A percentile compares a stretch with the other conserved stretches of the same genome.
Evolutionary conservation across 2,329 filamentous ascomycete genomes (phyloP).

Genomic region (Nakataea oryzae): DNA sequence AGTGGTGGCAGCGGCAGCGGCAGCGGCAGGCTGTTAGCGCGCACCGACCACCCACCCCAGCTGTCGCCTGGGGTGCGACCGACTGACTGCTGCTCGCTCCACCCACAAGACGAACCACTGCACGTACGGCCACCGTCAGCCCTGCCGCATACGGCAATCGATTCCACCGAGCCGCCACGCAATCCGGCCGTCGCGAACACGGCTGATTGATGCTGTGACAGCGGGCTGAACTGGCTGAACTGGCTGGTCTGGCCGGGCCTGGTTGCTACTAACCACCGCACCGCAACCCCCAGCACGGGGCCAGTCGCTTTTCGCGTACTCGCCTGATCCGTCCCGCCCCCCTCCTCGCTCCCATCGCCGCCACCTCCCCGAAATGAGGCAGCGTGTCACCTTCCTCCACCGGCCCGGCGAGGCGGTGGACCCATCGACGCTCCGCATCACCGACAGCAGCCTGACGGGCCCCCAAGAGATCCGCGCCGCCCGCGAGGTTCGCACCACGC

Average conservation of each 20-base stretch:
- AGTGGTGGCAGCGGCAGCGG: no score
- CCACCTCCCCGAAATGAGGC: conserved; percentile 45
- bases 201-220: not conserved
- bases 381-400: conserved; percentile 71
- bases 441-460: conserved; percentile 41
- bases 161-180: not conserved
- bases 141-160: not conserved
- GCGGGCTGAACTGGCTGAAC: no score
- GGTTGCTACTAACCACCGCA: no score
- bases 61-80: no score
- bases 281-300: no score
- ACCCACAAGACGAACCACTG: not conserved
- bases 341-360: no score
- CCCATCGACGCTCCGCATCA: conserved; percentile 50
- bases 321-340: not conserved
- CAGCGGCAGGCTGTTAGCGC: not conserved
- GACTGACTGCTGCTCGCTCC: not conserved
- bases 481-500: conserved; percentile 70
- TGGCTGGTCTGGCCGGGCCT: no score
- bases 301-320: not conserved
- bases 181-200: not conserved
- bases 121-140: not conserved
- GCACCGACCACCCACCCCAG: no score
- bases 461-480: conserved; percentile 47
- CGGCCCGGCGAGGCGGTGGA: conserved; percentile 53